phyloP scores from a whole-genome alignment of 75 land plant species.

The Cryptomeria japonica region DNA sequence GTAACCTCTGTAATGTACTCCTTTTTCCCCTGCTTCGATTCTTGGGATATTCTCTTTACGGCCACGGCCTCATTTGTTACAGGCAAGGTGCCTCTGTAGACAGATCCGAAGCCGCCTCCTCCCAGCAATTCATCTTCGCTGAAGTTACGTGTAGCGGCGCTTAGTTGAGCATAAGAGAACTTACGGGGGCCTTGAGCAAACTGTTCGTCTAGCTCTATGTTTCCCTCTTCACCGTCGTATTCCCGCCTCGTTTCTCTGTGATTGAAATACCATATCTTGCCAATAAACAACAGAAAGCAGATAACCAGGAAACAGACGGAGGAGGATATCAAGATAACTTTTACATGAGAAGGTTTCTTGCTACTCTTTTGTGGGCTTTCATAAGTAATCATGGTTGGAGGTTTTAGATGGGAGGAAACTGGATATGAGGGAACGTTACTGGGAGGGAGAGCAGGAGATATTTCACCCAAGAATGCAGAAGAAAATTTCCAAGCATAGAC shows the following conservation, averaged over 20 bases:
- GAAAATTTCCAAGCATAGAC: conserved; percentile 20
- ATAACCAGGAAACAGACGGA: background rate
- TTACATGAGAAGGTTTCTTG: background rate
- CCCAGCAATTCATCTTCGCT: conserved; percentile 17
- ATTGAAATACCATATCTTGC: too few species aligned
- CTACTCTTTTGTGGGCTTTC: background rate
- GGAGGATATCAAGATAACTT: background rate
- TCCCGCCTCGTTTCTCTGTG: background rate
- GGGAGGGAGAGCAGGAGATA: background rate
- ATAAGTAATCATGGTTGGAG: too few species aligned
- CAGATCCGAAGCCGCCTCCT: conserved; percentile 34
- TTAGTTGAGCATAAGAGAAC: background rate
- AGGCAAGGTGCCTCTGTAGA: conserved; percentile 30
- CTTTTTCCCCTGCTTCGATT: conserved; percentile 35
- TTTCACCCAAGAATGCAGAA: background rate
- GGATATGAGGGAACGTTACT: background rate
- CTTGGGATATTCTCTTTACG: too few species aligned
- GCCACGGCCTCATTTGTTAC: background rate
- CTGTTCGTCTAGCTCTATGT: too few species aligned
- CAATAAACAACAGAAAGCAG: background rate
- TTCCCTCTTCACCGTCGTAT: background rate
- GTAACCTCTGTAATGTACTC: conserved; percentile 45
- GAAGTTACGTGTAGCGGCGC: too few species aligned
- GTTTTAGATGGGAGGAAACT: too few species aligned
- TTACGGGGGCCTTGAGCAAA: too few species aligned